These are phyloP conservation scores for Peterozyma toletana DNA, from an alignment of 805 yeast species.

Conservation along the genomic window DNA sequence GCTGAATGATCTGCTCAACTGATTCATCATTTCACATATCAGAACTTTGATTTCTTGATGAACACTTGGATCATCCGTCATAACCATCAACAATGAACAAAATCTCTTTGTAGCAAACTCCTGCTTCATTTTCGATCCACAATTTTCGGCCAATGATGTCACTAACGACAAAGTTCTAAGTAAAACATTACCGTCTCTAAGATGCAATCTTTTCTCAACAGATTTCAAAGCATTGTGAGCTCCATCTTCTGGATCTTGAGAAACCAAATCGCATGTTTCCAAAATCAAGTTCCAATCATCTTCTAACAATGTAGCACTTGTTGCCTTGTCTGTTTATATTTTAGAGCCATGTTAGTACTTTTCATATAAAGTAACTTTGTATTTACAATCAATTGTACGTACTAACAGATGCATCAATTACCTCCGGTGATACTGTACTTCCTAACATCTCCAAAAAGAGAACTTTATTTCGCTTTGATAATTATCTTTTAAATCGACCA, in stretches of 20 bases:
- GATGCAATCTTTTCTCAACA: conserved; percentile 39
- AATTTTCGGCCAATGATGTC: conserved; percentile 64
- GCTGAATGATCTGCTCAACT: conserved; percentile 57
- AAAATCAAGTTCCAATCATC: conserved; percentile 66
- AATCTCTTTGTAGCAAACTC: conserved; percentile 54
- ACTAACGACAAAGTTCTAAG: conserved; percentile 49
- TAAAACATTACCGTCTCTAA: conserved; percentile 58
- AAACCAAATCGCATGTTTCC: conserved; percentile 61
- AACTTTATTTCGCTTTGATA: too few relatives aligned
- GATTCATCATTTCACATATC: conserved; percentile 60
- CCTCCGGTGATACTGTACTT: too few relatives aligned
- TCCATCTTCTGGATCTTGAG: conserved; percentile 52
- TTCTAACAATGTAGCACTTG: conserved; percentile 51
- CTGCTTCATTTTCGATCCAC: conserved; percentile 63
- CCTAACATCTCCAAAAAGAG: too few relatives aligned
- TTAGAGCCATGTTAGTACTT: too few relatives aligned
- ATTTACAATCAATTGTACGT: too few relatives aligned
- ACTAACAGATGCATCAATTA: too few relatives aligned
- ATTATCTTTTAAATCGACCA: too few relatives aligned
- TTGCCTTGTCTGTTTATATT: conserved; percentile 35
- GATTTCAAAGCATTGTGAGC: conserved; percentile 37
- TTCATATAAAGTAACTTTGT: too few relatives aligned
- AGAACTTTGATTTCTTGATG: conserved; percentile 64
- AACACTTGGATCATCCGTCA: conserved; percentile 46
- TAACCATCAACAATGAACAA: conserved; percentile 35